Conservation (phyloP, 768 basidiomycete species). For the Cytidiella melzeri region DNA sequence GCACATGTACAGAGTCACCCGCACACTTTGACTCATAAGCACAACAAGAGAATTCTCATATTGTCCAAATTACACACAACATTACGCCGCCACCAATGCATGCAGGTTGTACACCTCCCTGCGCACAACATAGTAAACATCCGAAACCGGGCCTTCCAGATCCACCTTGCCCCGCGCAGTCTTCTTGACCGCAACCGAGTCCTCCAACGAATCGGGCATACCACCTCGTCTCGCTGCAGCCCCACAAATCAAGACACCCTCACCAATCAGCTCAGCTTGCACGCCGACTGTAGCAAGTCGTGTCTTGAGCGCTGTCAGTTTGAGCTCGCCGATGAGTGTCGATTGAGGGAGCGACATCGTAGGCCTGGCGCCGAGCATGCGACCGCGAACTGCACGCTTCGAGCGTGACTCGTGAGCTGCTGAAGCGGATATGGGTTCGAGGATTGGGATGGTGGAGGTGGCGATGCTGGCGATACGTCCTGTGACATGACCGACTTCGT, state of each 20-base stretch:
- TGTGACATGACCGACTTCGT: conserved; percentile 88
- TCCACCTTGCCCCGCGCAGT: conserved; percentile 79
- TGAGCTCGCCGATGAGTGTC: conserved; percentile 96
- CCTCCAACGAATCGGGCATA: conserved; percentile 41
- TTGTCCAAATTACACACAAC: conserved; percentile 5
- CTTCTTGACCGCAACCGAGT: conserved; percentile 86
- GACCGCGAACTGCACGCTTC: conserved; percentile 26
- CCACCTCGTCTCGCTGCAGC: conserved; percentile 41
- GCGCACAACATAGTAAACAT: conserved; percentile 84
- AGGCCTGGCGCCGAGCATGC: conserved; percentile 60
- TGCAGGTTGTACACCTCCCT: conserved; percentile 87
- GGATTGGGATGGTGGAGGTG: conserved; percentile 81
- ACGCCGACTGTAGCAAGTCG: conserved; percentile 70
- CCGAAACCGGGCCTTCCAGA: conserved; percentile 83
- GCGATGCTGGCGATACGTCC: conserved; percentile 84
- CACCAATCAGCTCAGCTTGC: conserved; percentile 92
- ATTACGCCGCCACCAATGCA: conserved; percentile 71
- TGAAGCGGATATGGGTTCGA: conserved; percentile 53
- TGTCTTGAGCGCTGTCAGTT: conserved; percentile 84
- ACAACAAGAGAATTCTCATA: too few relatives aligned
- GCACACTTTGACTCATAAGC: too few relatives aligned
- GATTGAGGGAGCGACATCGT: conserved; percentile 71
- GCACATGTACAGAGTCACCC: too few relatives aligned
- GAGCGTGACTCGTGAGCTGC: conserved; percentile 1
- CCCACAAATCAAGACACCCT: conserved; percentile 91